A percentile compares a stretch with the other conserved stretches of the same genome.
phyloP scores from a whole-genome alignment of 2,329 filamentous ascomycete genomes.

The Aspergillus floridensis region DNA sequence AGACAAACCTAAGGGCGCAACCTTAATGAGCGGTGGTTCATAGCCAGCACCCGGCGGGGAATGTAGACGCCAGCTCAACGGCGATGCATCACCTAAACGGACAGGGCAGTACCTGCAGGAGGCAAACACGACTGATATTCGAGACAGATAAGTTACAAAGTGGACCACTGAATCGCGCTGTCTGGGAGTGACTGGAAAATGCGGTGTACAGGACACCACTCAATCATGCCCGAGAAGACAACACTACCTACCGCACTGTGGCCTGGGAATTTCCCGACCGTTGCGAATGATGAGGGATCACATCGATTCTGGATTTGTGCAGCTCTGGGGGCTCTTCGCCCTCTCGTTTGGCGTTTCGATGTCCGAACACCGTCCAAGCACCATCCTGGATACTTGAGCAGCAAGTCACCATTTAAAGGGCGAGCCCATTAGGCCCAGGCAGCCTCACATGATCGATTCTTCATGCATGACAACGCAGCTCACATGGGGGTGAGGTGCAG shows the following conservation, averaged over 20 bases:
- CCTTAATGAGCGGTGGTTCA: conserved; percentile 1
- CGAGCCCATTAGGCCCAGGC: conserved; percentile 6
- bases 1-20: conserved; percentile 5
- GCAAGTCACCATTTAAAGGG: conserved; percentile 6
- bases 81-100: conserved; percentile 18
- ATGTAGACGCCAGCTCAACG: conserved; percentile 17
- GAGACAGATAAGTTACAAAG: conserved; percentile 3
- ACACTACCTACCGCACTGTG: background rate
- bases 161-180: conserved; percentile 12
- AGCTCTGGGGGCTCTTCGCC: background rate
- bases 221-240: background rate
- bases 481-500: conserved; percentile 15
- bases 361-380: background rate
- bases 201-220: conserved; percentile 17
- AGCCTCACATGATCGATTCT: conserved; percentile 35
- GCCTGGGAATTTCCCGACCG: conserved; percentile 4
- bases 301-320: background rate
- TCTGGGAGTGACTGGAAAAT: conserved; percentile 16
- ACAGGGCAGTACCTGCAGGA: conserved; percentile 19
- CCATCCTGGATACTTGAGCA: background rate
- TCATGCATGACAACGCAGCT: conserved; percentile 33
- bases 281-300: conserved; percentile 2
- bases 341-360: background rate
- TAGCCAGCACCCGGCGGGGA: conserved; percentile 3
- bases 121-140: conserved; percentile 15